These are phyloP conservation scores for Coemansia sp. DNA, from an alignment of 192 early-diverging fungal genomes.

Conservation along the genomic window DNA sequence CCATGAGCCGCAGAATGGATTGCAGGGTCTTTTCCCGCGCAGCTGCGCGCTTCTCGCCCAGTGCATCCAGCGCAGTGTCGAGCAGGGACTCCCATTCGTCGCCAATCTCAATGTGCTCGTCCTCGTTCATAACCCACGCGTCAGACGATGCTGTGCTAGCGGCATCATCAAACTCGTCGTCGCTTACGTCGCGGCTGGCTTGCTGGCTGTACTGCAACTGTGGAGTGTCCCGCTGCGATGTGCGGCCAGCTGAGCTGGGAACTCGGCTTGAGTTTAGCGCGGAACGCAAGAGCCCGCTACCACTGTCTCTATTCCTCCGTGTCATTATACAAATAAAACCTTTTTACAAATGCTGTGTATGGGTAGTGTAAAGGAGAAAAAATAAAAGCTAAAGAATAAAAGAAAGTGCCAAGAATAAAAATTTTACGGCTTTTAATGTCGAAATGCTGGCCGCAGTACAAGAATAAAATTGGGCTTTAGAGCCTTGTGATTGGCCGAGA, in stretches of 20 bases:
- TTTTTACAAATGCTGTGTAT: too few species aligned
- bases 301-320: conserved; percentile 8
- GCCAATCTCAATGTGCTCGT: conserved; percentile 9
- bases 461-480: too few species aligned
- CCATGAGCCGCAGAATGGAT: conserved; percentile 50
- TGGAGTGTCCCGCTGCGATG: conserved; percentile 19
- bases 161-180: conserved; percentile 30
- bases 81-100: conserved; percentile 31
- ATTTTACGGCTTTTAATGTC: too few species aligned
- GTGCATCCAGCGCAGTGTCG: conserved; percentile 24
- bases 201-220: conserved; percentile 15
- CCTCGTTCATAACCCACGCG: conserved; percentile 15
- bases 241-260: conserved; percentile 25
- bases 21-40: conserved; percentile 60
- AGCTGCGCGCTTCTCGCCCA: conserved; percentile 38
- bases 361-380: too few species aligned
- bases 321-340: neutral
- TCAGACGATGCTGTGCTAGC: conserved; percentile 23
- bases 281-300: neutral
- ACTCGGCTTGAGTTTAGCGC: conserved; percentile 12
- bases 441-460: too few species aligned
- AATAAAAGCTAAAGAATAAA: too few species aligned
- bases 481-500: too few species aligned
- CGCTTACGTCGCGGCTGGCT: conserved; percentile 29
- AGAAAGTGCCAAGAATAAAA: too few species aligned